phyloP scores from a whole-genome alignment of 305 asterid species.

The Fraxinus velutina region DNA sequence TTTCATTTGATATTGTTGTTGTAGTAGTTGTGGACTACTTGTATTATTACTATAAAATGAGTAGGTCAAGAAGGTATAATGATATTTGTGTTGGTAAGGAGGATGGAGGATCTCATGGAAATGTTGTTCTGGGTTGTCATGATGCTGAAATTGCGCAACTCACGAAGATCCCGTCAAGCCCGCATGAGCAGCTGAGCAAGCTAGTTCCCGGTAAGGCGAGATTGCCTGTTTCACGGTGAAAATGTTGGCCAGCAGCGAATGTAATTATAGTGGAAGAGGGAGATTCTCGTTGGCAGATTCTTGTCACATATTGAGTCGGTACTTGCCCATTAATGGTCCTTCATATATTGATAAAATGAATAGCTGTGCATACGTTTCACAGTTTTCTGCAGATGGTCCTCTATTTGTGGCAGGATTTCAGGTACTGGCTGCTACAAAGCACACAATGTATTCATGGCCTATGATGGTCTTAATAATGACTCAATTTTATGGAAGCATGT shows the following conservation, averaged over 20 bases:
- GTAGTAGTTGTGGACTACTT: neutral
- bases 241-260: conserved; percentile 76
- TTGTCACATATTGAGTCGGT: conserved; percentile 74
- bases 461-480: neutral
- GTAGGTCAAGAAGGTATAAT: conserved; percentile 42
- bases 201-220: conserved; percentile 38
- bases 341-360: conserved; percentile 53
- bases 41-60: conserved; percentile 36
- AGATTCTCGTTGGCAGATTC: conserved; percentile 68
- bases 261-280: conserved; percentile 75
- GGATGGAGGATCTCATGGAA: conserved; percentile 30
- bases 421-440: conserved; percentile 34
- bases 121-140: conserved; percentile 24
- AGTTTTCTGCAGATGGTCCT: conserved; percentile 83
- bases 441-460: neutral
- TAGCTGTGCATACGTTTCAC: conserved; percentile 72
- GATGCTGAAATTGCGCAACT: conserved; percentile 64
- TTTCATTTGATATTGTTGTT: neutral
- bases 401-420: conserved; percentile 90
- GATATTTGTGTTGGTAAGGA: conserved; percentile 26
- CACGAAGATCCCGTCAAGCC: conserved; percentile 49
- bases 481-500: neutral
- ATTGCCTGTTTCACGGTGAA: conserved; percentile 58
- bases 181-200: conserved; percentile 42
- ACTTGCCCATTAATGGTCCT: conserved; percentile 67